Base-by-base conservation (phyloP, 192 early-diverging fungal genomes). In the Backusella macrospora region DNA sequence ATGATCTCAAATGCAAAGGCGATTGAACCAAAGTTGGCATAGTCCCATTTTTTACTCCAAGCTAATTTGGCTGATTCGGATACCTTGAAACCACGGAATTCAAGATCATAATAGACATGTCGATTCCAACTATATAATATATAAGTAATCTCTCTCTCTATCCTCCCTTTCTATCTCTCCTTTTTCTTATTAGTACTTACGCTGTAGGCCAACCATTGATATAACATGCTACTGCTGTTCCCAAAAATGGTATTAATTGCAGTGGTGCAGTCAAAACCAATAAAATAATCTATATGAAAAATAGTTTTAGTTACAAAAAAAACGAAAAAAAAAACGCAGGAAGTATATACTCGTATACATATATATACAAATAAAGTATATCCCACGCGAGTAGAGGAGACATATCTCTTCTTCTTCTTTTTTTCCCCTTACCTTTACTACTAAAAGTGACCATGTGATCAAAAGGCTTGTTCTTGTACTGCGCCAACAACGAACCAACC, bases 1-100 rank as follows among this genome's bases (percentile, higher is more conserved):
- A 90, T 75, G 48, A 91, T 77, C 72, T 91, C 85, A 21, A 91
- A 62, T 14, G 83, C 85, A 29, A 88, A 76, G 3, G 87, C 85
- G n/a, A 87, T 78, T 0, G 71, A 77, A 4, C 86, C 86, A 79
- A 85, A 75, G 13, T 15, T 71, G 29, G 49, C 38, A 37, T 78
- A 85, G 29, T 78, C 78, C 3, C 18, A 18, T 40, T 73, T 55
- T n/a, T 77, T 70, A 23, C 70, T 59, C 78, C 80, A 83, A 5
- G 84, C 84, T 26, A 76, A 71, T 0, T 67, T 65, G 34, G 72
- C 39, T 3, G 84, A 85, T 47, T 83, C 76, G 8, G 69, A 18
- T 4, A 83, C 71, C 1, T 72, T 72, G 26, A 81, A 73, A 18
- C 81, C 81, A 48, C 78, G 78, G 34, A 85, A 80, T 65, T 87